phyloP scores from a whole-genome alignment of 106 monocot species.

The Acorus gramineus region DNA sequence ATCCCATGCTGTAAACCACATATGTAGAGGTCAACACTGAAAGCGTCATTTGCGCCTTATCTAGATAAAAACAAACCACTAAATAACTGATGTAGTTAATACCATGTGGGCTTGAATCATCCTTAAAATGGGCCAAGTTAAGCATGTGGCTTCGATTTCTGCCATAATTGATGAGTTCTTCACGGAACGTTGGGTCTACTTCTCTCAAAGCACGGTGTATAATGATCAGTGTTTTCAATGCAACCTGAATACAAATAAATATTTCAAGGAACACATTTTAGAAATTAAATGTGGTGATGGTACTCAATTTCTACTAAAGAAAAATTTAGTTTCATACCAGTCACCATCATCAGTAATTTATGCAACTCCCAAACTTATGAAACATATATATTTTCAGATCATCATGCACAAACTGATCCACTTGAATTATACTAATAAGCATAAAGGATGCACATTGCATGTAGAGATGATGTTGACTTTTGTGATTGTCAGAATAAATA shows the following conservation, averaged over 20 bases:
- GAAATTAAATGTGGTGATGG: too few relatives aligned
- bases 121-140: slow-evolving; percentile 91
- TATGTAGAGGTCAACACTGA: slow-evolving; percentile 5
- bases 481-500: too few relatives aligned
- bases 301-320: too few relatives aligned
- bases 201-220: slow-evolving; percentile 96
- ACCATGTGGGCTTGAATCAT: slow-evolving; percentile 94
- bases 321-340: too few relatives aligned
- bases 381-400: too few relatives aligned
- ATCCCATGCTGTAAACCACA: slow-evolving; percentile 69
- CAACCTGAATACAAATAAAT: slow-evolving; percentile 42
- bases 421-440: too few relatives aligned
- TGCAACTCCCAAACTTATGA: too few relatives aligned
- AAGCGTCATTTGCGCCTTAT: background rate
- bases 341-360: too few relatives aligned
- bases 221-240: slow-evolving; percentile 81
- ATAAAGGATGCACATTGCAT: too few relatives aligned
- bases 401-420: too few relatives aligned
- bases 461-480: too few relatives aligned
- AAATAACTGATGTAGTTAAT: background rate
- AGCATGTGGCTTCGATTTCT: slow-evolving; percentile 77
- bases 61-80: background rate
- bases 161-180: slow-evolving; percentile 96
- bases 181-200: slow-evolving; percentile 89
- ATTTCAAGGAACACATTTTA: too few relatives aligned